Conservation (phyloP, 2,329 filamentous ascomycete genomes). For the Aspergillus sergii region DNA sequence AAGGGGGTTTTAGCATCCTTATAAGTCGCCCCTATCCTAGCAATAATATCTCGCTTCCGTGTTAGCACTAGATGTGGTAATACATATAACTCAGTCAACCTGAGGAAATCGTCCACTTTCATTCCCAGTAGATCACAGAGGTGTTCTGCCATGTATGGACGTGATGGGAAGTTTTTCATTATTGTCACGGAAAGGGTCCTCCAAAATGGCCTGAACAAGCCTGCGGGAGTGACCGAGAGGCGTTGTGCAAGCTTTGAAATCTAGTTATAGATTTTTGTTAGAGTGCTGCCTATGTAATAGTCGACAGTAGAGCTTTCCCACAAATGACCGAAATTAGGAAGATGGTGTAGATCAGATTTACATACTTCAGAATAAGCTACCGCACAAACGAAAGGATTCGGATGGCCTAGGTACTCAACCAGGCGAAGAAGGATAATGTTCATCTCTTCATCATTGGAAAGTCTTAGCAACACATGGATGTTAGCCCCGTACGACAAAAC, state of each 20-base stretch:
- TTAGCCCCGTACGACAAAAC: constrained; percentile 10
- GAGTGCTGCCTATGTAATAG: neutral
- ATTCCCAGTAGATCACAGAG: constrained; percentile 81
- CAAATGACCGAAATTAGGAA: neutral
- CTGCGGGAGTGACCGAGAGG: constrained; percentile 63
- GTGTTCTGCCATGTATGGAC: constrained; percentile 79
- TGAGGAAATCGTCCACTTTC: constrained; percentile 72
- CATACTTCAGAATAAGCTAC: constrained; percentile 79
- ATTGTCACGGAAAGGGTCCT: constrained; percentile 78
- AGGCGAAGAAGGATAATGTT: constrained; percentile 83
- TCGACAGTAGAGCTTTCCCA: neutral
- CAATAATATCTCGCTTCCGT: constrained; percentile 75
- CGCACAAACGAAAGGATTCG: constrained; percentile 75
- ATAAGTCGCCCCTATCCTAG: constrained; percentile 74
- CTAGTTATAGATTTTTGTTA: constrained; percentile 35
- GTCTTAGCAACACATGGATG: constrained; percentile 43
- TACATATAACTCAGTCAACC: constrained; percentile 76
- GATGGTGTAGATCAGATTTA: neutral
- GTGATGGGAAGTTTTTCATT: constrained; percentile 76
- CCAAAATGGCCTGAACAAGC: constrained; percentile 87
- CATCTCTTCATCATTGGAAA: constrained; percentile 78
- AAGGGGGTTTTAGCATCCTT: constrained; percentile 57
- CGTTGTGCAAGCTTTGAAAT: constrained; percentile 71
- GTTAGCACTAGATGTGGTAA: constrained; percentile 83
- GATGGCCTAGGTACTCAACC: constrained; percentile 82